Evolutionary conservation across 257 asterid genomes (phyloP), one percentile per base, ranked within the genome.

Genomic region (Euphrasia confusa): DNA sequence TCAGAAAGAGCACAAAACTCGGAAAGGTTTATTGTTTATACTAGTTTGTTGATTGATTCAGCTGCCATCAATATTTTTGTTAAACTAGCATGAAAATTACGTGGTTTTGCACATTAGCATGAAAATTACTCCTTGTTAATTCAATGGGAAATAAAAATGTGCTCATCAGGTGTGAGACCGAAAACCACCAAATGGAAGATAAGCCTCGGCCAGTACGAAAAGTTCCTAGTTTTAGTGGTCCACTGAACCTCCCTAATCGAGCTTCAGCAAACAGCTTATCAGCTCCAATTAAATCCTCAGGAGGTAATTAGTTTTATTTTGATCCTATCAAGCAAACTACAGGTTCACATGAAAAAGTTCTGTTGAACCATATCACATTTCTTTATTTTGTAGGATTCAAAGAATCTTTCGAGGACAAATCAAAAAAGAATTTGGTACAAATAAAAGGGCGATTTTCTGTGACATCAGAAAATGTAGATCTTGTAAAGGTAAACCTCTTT

Each of bases 251-350:
- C 66, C 97, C 99, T 24, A 89, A 78, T 65, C 94, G 97, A 66
- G 99, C 99, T 72, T 93, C 99, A 40, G 96, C 87, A 68, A 93
- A 93, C 78, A 93, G 99, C 77, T 85, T 93, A 74, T 93, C 99
- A 40, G 99, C 97, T 73, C 99, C 99, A 47, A 93, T 93, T 55
- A 89, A 90, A 73, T 85, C 99, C 12, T 89, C 97, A 24, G 97
- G 94, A 80, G 99, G 99, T 93, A 77, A 59, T 48, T 64, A 65
- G 48, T 47, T 58, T 63, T 48, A 60, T 58, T 50, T 57, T 54
- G 35, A 67, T 30, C 56, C 56, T 65, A 17, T 52, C 69, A 66
- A 67, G 70, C 61, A 32, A 35, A 39, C 26, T 62, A 21, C 60
- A 60, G 54, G 48, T 68, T 24, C 52, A 48, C 50, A 27, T 30